Conservation (phyloP, 179 eudicot genomes). For the Beta lomatogona region DNA sequence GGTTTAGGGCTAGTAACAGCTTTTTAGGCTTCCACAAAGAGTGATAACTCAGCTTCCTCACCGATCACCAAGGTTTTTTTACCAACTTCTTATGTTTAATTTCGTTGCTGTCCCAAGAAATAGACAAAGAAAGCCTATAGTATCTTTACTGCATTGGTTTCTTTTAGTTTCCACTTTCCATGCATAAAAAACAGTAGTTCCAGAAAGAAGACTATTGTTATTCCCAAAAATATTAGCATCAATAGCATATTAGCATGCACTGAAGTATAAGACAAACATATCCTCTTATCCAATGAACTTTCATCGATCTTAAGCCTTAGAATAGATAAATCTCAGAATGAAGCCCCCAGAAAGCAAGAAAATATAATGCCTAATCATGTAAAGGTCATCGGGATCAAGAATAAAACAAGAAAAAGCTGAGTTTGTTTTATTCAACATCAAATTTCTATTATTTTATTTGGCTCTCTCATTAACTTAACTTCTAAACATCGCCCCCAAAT, state of each 20-base stretch:
- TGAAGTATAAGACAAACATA: not conserved
- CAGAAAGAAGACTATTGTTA: not conserved
- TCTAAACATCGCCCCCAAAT: rapidly evolving
- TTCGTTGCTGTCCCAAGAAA: not conserved
- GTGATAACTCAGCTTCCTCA: not conserved
- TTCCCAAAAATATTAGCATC: not conserved
- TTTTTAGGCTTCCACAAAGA: not conserved
- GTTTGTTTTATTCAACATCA: no score
- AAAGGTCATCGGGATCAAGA: no score
- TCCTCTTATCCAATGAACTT: not conserved
- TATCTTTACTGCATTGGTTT: not conserved
- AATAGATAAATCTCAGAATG: not conserved
- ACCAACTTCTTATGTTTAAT: not conserved
- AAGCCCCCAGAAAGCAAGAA: no score
- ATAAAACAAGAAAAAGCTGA: no score
- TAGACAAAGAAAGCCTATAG: not conserved
- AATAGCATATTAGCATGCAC: not conserved
- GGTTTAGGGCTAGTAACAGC: not conserved
- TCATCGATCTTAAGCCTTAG: not conserved
- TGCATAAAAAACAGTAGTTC: not conserved
- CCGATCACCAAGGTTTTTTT: not conserved
- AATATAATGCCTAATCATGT: no score
- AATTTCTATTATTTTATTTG: no score
- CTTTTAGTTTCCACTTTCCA: not conserved
- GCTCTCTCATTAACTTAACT: no score